Conservation (phyloP, 441 rosid species). For the Isatis lusitanica region DNA sequence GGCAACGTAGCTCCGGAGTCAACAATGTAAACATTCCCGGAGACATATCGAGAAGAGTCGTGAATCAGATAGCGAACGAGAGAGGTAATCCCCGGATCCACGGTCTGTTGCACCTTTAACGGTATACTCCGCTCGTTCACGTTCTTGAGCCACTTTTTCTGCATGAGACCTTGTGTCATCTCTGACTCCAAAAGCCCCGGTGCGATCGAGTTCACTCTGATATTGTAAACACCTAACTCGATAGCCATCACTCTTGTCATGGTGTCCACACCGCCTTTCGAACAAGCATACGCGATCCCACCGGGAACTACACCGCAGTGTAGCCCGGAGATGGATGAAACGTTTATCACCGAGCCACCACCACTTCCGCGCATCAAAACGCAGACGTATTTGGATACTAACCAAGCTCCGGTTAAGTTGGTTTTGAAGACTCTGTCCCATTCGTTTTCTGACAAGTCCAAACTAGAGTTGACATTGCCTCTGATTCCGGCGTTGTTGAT, state of each 20-base stretch:
- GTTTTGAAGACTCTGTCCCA: background rate
- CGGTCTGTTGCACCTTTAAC: background rate
- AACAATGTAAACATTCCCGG: background rate
- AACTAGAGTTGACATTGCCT: background rate
- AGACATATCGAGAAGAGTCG: constrained; percentile 1
- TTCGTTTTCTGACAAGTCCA: background rate
- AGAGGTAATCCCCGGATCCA: background rate
- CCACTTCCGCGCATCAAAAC: background rate
- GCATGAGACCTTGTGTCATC: background rate
- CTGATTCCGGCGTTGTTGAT: constrained; percentile 4
- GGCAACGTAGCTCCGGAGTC: background rate
- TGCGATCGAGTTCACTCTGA: background rate
- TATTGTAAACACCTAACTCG: background rate
- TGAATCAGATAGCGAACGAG: constrained; percentile 1
- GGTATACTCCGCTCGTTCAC: background rate
- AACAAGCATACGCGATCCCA: background rate
- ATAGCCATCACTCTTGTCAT: background rate
- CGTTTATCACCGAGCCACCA: constrained; percentile 5
- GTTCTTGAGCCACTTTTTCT: background rate
- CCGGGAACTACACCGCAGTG: background rate
- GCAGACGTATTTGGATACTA: background rate
- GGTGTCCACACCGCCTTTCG: background rate
- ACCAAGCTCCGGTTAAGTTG: background rate
- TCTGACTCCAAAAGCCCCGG: background rate
- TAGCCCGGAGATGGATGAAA: background rate